Percentiles rank a stretch among this genome's conserved stretches.
Evolutionary conservation across 306 rosid genomes (phyloP).

Genomic region (Prunus campanulata): DNA sequence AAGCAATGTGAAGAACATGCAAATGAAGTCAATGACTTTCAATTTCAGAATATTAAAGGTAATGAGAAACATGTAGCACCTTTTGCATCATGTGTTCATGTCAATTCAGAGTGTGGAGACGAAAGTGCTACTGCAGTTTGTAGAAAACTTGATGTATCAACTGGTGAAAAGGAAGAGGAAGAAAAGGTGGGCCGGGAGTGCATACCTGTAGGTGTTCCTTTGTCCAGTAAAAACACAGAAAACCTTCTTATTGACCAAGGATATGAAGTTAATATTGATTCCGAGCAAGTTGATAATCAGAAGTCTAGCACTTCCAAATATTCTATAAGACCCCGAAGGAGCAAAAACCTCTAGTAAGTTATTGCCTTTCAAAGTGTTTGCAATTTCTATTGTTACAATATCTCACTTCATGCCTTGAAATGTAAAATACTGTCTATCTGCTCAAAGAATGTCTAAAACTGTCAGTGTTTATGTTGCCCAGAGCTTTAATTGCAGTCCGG

Average conservation of each 20-base stretch:
- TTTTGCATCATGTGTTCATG: slow-evolving; percentile 11
- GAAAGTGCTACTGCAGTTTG: slow-evolving; percentile 25
- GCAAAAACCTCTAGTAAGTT: slow-evolving; percentile 36
- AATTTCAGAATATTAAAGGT: slow-evolving; percentile 3
- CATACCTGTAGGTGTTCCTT: slow-evolving; percentile 23
- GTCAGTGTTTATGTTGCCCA: not conserved
- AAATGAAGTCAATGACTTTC: slow-evolving; percentile 28
- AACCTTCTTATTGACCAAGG: slow-evolving; percentile 24
- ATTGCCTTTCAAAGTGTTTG: slow-evolving; percentile 6
- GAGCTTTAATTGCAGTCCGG: not conserved
- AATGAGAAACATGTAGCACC: slow-evolving; percentile 26
- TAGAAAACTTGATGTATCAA: slow-evolving; percentile 16
- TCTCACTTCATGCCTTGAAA: slow-evolving; percentile 8
- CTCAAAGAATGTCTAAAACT: slow-evolving; percentile 1
- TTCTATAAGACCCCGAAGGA: slow-evolving; percentile 23
- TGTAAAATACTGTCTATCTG: slow-evolving; percentile 14
- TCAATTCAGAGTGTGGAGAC: slow-evolving; percentile 22
- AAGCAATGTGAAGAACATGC: slow-evolving; percentile 29
- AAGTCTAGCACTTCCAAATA: slow-evolving; percentile 32
- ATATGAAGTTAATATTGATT: slow-evolving; percentile 27
- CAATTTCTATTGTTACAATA: not conserved
- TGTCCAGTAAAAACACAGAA: slow-evolving; percentile 18
- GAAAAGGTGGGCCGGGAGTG: slow-evolving; percentile 24
- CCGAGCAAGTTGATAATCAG: slow-evolving; percentile 25
- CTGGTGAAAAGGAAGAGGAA: slow-evolving; percentile 27